Conservation (phyloP, 257 asterid genomes). For the Craterostigma plantagineum region DNA sequence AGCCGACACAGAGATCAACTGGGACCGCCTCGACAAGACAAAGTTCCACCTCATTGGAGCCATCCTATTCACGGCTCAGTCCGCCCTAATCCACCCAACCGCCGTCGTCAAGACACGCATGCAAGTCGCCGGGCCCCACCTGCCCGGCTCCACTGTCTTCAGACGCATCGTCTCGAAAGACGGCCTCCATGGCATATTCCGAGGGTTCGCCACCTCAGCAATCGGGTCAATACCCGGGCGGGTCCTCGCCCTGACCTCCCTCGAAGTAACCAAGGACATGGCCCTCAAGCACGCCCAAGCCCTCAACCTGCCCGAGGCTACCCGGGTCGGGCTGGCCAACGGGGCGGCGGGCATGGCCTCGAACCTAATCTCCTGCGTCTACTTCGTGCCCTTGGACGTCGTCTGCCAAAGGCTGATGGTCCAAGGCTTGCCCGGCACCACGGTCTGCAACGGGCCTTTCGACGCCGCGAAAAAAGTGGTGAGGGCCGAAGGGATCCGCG, state of each 20-base stretch:
- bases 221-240: slow-evolving; percentile 91
- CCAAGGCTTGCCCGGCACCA: slow-evolving; percentile 84
- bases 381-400: slow-evolving; percentile 92
- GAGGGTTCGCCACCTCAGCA: slow-evolving; percentile 91
- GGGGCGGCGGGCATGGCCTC: slow-evolving; percentile 88
- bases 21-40: slow-evolving; percentile 92
- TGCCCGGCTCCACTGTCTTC: slow-evolving; percentile 50
- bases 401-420: slow-evolving; percentile 90
- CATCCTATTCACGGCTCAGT: slow-evolving; percentile 68
- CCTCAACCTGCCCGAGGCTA: slow-evolving; percentile 60
- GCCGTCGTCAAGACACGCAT: slow-evolving; percentile 81
- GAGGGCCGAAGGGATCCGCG: slow-evolving; percentile 64
- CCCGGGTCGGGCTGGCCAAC: slow-evolving; percentile 59
- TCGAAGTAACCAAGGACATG: slow-evolving; percentile 69
- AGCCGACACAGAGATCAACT: slow-evolving; percentile 73
- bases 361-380: slow-evolving; percentile 58
- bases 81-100: slow-evolving; percentile 81
- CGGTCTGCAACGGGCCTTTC: slow-evolving; percentile 49
- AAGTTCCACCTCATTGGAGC: slow-evolving; percentile 85
- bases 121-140: slow-evolving; percentile 67
- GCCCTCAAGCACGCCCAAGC: slow-evolving; percentile 41
- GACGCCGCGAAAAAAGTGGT: slow-evolving; percentile 48
- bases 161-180: slow-evolving; percentile 35
- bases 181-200: slow-evolving; percentile 55
- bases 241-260: slow-evolving; percentile 76